Conservation (phyloP, 1,139 yeast genomes). For the Suzukiozyma palmioleophila region DNA sequence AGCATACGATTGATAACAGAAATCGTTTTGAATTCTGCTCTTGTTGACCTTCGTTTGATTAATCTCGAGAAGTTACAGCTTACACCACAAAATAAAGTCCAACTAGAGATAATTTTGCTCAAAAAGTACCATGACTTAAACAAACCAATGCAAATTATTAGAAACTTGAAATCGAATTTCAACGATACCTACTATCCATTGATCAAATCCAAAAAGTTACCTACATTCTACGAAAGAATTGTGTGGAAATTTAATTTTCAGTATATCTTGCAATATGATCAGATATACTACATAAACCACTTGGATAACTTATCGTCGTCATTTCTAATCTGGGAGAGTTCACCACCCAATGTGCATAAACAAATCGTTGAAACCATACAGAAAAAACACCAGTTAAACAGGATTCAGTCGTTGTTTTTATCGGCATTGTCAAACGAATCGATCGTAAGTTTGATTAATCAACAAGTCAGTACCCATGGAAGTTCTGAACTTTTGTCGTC, state of each 20-base stretch:
- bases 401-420: slow-evolving; percentile 25
- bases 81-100: slow-evolving; percentile 5
- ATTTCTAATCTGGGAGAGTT: slow-evolving; percentile 41
- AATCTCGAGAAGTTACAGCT: slow-evolving; percentile 12
- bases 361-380: slow-evolving; percentile 16
- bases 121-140: slow-evolving; percentile 33
- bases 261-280: slow-evolving; percentile 23
- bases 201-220: slow-evolving; percentile 19
- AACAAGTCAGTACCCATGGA: slow-evolving; percentile 9
- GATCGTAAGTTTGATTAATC: slow-evolving; percentile 12
- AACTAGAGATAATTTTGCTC: slow-evolving; percentile 26
- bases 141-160: slow-evolving; percentile 28
- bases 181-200: slow-evolving; percentile 21
- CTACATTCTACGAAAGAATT: slow-evolving; percentile 39
- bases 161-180: slow-evolving; percentile 27
- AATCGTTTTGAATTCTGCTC: slow-evolving; percentile 25
- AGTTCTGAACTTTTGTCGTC: slow-evolving; percentile 18
- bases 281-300: slow-evolving; percentile 19
- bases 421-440: slow-evolving; percentile 15
- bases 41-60: slow-evolving; percentile 21
- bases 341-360: slow-evolving; percentile 13
- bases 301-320: slow-evolving; percentile 24
- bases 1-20: slow-evolving; percentile 22
- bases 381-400: slow-evolving; percentile 14
- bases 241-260: slow-evolving; percentile 42